A percentile compares a stretch with the other conserved stretches of the same genome.
Conservation (phyloP, 805 yeast genomes). For the Suhomyces sp. region DNA sequence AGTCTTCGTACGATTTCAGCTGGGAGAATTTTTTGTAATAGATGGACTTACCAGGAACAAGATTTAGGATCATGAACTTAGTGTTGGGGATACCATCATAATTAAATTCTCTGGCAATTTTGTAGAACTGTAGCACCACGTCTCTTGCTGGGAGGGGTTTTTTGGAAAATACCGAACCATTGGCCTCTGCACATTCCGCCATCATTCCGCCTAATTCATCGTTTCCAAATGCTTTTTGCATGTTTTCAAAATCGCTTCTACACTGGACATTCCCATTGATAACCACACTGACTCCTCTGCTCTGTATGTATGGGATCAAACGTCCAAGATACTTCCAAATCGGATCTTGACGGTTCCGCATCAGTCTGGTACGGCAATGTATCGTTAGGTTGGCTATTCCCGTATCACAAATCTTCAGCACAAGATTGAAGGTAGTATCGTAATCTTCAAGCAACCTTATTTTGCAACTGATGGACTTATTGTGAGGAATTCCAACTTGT, state of each 20-base stretch:
- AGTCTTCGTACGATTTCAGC: conserved; percentile 54
- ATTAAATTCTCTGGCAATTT: conserved; percentile 55
- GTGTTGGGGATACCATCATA: conserved; percentile 59
- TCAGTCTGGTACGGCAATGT: conserved; percentile 85
- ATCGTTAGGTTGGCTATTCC: conserved; percentile 86
- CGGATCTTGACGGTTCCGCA: conserved; percentile 87
- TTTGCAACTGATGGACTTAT: conserved; percentile 86
- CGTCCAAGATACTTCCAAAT: conserved; percentile 65
- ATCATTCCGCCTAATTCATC: conserved; percentile 84
- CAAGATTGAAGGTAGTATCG: conserved; percentile 58
- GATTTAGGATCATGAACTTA: conserved; percentile 75
- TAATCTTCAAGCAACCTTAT: conserved; percentile 72
- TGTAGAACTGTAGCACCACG: conserved; percentile 54
- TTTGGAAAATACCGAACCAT: conserved; percentile 68
- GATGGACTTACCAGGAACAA: conserved; percentile 72
- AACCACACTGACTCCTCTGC: conserved; percentile 65
- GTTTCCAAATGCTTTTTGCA: conserved; percentile 54
- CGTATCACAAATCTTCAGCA: conserved; percentile 53
- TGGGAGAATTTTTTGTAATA: conserved; percentile 57
- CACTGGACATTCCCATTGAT: conserved; percentile 77
- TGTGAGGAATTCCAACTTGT: conserved; percentile 73
- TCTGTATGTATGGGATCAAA: conserved; percentile 60
- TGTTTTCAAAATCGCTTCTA: conserved; percentile 49
- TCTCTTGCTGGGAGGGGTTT: conserved; percentile 53
- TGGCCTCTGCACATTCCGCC: conserved; percentile 85